phyloP scores from a whole-genome alignment of 1,284 basidiomycete species.

The Wallemia hederae region DNA sequence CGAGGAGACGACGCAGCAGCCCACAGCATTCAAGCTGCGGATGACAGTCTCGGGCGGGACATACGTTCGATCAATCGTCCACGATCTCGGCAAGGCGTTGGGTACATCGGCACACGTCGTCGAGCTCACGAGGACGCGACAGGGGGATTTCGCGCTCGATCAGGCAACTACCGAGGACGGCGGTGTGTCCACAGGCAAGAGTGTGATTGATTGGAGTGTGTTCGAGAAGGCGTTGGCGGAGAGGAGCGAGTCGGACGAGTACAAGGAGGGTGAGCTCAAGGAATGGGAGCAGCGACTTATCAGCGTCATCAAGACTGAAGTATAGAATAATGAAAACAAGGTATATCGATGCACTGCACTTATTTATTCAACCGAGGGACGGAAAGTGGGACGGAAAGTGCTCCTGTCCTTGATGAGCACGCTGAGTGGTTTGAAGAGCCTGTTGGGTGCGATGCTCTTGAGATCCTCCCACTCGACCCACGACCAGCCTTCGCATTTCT shows the following conservation, averaged over 20 bases:
- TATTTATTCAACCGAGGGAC: neutral
- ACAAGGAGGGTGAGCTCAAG: conserved; percentile 2
- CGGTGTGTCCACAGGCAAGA: conserved; percentile 3
- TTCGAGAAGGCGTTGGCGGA: conserved; percentile 9
- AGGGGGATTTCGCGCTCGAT: conserved; percentile 42
- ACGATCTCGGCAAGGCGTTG: conserved; percentile 55
- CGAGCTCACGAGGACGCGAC: conserved; percentile 50
- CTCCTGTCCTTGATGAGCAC: neutral
- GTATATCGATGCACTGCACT: no score
- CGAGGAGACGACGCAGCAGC: conserved; percentile 14
- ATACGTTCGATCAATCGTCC: conserved; percentile 76
- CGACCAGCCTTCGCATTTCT: neutral
- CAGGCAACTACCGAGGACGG: conserved; percentile 4
- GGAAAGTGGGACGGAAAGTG: neutral
- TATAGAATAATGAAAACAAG: neutral
- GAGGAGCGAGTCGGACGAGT: conserved; percentile 1
- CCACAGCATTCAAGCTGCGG: conserved; percentile 52
- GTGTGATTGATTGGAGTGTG: conserved; percentile 9
- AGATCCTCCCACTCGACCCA: neutral
- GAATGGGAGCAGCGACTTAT: conserved; percentile 8
- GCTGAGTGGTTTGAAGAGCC: neutral
- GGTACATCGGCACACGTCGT: conserved; percentile 73
- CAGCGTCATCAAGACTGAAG: neutral
- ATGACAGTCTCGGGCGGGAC: conserved; percentile 89
- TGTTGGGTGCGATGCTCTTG: neutral